Conservation (phyloP, 73 alveolate genomes). For the Stentor roeselii region DNA sequence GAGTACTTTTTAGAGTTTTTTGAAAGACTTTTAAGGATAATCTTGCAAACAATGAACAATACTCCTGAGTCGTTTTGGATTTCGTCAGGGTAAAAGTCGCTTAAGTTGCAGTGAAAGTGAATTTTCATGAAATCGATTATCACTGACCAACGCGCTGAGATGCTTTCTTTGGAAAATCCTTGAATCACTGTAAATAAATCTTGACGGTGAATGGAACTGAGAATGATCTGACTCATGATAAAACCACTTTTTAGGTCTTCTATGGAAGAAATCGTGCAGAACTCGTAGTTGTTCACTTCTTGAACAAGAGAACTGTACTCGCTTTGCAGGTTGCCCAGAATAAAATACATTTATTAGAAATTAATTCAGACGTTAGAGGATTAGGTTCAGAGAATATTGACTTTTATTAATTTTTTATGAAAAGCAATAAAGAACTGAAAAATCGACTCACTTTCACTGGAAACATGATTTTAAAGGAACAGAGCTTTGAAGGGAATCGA, state of each 20-base stretch:
- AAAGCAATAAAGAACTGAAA: neutral
- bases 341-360: neutral
- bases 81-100: neutral
- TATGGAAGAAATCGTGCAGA: neutral
- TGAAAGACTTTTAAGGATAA: no score
- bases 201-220: neutral
- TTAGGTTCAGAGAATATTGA: neutral
- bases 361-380: neutral
- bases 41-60: neutral
- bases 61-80: neutral
- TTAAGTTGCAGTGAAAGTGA: neutral
- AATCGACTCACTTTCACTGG: neutral
- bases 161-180: neutral
- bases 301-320: neutral
- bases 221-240: neutral
- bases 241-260: neutral
- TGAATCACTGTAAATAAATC: neutral
- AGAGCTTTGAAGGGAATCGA: neutral
- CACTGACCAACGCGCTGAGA: neutral
- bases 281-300: neutral
- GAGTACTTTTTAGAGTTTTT: neutral
- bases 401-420: neutral
- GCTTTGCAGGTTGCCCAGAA: neutral
- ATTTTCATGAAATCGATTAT: neutral
- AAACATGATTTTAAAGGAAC: neutral